Conservation (phyloP, 352 stramenopile genomes). For the Pythium rishiriense region DNA sequence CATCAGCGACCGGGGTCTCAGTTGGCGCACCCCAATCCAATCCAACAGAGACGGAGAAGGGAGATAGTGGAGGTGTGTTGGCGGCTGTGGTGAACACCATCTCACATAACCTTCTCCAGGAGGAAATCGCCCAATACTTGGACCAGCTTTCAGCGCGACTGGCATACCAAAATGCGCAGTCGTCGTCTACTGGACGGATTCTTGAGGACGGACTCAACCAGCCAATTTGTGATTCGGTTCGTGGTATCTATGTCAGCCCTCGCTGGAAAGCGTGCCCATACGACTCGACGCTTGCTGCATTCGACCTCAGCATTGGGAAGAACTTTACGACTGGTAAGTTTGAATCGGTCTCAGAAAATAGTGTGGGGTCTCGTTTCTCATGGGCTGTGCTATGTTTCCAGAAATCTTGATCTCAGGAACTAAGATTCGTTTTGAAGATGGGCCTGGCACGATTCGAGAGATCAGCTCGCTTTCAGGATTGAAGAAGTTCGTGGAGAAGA, state of each 20-base stretch:
- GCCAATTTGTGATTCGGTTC: constrained; percentile 82
- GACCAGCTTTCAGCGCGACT: constrained; percentile 68
- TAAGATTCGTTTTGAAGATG: constrained; percentile 70
- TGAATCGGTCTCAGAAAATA: too few relatives aligned
- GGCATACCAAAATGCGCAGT: constrained; percentile 57
- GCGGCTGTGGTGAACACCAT: constrained; percentile 65
- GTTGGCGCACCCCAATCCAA: constrained; percentile 7
- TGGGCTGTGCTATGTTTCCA: constrained; percentile 10
- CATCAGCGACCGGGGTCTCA: constrained; percentile 27
- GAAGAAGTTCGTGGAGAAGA: constrained; percentile 70
- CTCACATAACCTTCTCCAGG: constrained; percentile 77
- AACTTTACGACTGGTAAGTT: constrained; percentile 67
- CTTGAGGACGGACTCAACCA: constrained; percentile 78
- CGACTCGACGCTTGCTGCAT: constrained; percentile 74
- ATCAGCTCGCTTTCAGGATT: constrained; percentile 60
- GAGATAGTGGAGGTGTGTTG: constrained; percentile 45
- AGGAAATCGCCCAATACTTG: constrained; percentile 70
- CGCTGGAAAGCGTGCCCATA: constrained; percentile 83
- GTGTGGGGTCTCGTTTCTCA: neutral
- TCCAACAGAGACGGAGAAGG: constrained; percentile 36
- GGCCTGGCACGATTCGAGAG: constrained; percentile 54
- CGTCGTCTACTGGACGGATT: constrained; percentile 57
- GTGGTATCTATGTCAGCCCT: constrained; percentile 71
- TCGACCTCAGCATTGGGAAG: constrained; percentile 84
- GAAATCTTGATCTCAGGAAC: constrained; percentile 82